These are phyloP conservation scores for Rubus parviflorus DNA, from an alignment of 306 rosid genomes.

Conservation along the genomic window DNA sequence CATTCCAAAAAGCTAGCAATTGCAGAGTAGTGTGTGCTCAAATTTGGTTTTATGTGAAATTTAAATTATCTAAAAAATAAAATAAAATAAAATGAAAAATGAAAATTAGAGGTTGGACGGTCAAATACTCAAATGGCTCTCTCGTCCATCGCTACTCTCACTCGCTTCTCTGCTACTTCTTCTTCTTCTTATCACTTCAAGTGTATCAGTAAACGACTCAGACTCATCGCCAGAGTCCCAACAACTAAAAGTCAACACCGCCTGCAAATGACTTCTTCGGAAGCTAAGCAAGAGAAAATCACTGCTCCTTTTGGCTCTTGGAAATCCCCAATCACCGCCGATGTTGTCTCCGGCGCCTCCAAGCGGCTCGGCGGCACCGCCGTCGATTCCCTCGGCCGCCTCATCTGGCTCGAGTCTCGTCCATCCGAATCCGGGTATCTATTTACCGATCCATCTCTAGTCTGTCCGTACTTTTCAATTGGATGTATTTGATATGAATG, in stretches of 20 bases:
- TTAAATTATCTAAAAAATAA: background rate
- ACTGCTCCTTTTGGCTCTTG: slow-evolving; percentile 85
- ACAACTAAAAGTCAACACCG: background rate
- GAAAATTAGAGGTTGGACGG: background rate
- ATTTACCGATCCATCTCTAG: background rate
- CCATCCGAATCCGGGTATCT: slow-evolving; percentile 78
- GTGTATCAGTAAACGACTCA: slow-evolving; percentile 13
- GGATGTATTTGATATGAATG: background rate
- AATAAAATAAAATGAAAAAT: background rate
- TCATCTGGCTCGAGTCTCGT: slow-evolving; percentile 88
- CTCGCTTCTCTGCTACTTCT: slow-evolving; percentile 24
- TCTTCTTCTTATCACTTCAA: slow-evolving; percentile 11
- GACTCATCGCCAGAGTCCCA: slow-evolving; percentile 1
- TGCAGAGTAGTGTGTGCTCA: too few species aligned
- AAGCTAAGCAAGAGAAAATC: slow-evolving; percentile 32
- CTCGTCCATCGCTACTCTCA: background rate
- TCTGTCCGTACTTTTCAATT: background rate
- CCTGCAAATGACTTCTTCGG: slow-evolving; percentile 42
- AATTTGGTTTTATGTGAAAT: background rate
- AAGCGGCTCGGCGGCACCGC: slow-evolving; percentile 81
- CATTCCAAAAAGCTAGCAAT: background rate
- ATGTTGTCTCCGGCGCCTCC: slow-evolving; percentile 80
- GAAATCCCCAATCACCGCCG: slow-evolving; percentile 88
- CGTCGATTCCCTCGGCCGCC: slow-evolving; percentile 61
- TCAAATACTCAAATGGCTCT: slow-evolving; percentile 21